These are phyloP conservation scores for Cephaloascus albidus DNA, from an alignment of 805 yeast genomes.

Conservation along the genomic window DNA sequence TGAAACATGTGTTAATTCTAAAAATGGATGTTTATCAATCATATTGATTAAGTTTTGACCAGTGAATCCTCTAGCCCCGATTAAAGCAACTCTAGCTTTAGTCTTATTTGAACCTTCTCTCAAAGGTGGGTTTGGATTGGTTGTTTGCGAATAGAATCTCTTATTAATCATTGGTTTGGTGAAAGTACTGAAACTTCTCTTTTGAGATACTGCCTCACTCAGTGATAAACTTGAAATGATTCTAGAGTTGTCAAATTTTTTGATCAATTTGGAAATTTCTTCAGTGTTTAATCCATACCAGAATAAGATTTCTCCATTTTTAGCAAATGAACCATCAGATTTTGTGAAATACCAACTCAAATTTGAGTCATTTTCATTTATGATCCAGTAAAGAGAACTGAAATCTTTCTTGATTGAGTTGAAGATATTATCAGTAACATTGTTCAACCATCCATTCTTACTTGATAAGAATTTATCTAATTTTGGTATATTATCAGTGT, in stretches of 20 bases:
- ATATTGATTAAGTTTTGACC: conserved; percentile 88
- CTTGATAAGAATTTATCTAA: conserved; percentile 83
- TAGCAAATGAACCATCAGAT: conserved; percentile 89
- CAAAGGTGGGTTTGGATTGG: conserved; percentile 66
- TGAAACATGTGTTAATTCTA: conserved; percentile 88
- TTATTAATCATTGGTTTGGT: conserved; percentile 9
- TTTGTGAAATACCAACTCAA: conserved; percentile 86
- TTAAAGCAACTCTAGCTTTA: conserved; percentile 74
- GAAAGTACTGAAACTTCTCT: conserved; percentile 42
- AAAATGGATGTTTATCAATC: conserved; percentile 78
- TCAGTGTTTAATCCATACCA: conserved; percentile 85
- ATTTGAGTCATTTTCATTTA: conserved; percentile 83
- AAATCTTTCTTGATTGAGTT: conserved; percentile 70
- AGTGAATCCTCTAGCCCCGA: conserved; percentile 97
- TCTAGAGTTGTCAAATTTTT: conserved; percentile 30
- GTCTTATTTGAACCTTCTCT: conserved; percentile 52
- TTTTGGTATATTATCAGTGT: conserved; percentile 40
- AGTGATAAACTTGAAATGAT: conserved; percentile 25
- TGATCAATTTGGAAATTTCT: conserved; percentile 54
- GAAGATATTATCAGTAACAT: conserved; percentile 93
- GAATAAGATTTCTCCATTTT: conserved; percentile 82
- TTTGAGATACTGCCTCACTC: conserved; percentile 33
- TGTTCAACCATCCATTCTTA: conserved; percentile 93
- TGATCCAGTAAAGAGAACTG: conserved; percentile 74
- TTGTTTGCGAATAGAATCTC: conserved; percentile 18